Base-by-base conservation (phyloP, 805 yeast genomes). In the Schizosaccharomyces octosporus region DNA sequence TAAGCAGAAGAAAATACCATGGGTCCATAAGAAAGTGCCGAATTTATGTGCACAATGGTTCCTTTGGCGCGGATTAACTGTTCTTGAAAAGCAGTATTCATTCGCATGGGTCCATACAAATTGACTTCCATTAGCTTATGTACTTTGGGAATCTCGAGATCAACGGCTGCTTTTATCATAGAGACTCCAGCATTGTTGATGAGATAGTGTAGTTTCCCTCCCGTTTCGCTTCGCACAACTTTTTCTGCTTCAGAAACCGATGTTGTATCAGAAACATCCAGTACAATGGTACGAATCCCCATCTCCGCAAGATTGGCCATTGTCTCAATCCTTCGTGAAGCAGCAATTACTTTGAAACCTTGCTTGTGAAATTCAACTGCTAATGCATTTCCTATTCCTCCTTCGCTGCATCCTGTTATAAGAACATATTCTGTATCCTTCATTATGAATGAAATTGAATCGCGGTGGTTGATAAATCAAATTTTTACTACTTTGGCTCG, bases 161-260 rank as follows among this genome's bases (percentile, higher is more conserved):
- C 62, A 39, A 54, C 9, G n/a, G 55, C 55, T n/a, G 62, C 61
- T 21, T 15, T 29, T 31, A 19, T 9, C 24, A 32, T 41, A 17
- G 54, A 7, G 11, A 19, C 9, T 9, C 62, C 62, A 2, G 62
- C 62, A 13, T 61, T 61, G 55, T 61, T 61, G 36, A 61, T 59
- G 45, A 61, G 27, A 29, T 54, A 32, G 36, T 61, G 55, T 31
- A 61, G 42, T 15, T 29, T n/a, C 5, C 61, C 61, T 15, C 55
- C 55, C 27, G 55, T 43, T 27, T 21, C 27, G 17, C 15, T 48
- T 6, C 41, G 31, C 32, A 59, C 36, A 0, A 17, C 43, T 39
- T 19, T 15, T 36, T 19, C 27, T 9, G 29, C 54, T 15, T 19
- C 54, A 11, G 9, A 19, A 17, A 59, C 54, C 11, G 61, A 59